Conservation (phyloP, 2,329 filamentous ascomycete genomes). For the Epichloe hybrida region DNA sequence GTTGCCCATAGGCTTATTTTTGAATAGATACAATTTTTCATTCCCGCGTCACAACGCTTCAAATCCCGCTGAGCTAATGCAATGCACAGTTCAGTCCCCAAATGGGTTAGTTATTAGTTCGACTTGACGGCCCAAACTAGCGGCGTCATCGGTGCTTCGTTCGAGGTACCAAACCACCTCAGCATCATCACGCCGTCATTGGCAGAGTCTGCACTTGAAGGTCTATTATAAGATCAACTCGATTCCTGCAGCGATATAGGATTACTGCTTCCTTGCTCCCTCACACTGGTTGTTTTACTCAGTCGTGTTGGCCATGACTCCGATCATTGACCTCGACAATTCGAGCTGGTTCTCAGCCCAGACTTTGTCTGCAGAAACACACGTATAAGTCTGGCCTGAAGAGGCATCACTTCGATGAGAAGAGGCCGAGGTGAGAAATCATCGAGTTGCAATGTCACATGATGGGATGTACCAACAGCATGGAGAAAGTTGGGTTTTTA, state of each 20-base stretch:
- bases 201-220: background rate
- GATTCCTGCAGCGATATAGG: background rate
- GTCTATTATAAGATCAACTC: background rate
- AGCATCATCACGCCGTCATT: background rate
- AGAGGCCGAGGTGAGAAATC: too few species aligned
- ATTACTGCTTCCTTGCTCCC: background rate
- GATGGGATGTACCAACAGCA: background rate
- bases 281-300: background rate
- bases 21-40: background rate
- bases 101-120: background rate
- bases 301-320: background rate
- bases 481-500: background rate
- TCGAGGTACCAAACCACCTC: background rate
- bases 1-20: background rate
- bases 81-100: background rate
- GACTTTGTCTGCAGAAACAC: background rate
- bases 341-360: background rate
- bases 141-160: background rate
- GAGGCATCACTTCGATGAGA: too few species aligned
- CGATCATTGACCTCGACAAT: background rate
- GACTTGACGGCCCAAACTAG: background rate
- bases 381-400: too few species aligned
- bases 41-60: background rate
- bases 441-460: too few species aligned
- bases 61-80: background rate